Evolutionary conservation across 371 early-diverging fungal species (phyloP).

Genomic region (Mortierella sp.): DNA sequence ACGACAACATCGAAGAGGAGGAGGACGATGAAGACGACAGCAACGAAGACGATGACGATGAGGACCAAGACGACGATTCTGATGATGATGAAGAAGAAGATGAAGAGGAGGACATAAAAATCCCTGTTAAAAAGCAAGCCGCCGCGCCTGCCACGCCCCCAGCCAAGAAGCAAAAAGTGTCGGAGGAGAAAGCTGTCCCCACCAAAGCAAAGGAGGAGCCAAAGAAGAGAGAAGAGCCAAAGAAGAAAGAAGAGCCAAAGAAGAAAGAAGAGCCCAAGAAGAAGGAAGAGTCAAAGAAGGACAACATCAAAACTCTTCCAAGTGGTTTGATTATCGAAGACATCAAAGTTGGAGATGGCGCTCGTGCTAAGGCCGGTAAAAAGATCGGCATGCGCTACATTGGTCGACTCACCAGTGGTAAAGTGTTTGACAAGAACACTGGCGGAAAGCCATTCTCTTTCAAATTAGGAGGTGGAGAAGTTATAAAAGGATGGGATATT

Average conservation of each 20-base stretch:
- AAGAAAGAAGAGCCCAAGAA: slow-evolving; percentile 28
- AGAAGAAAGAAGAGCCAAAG: slow-evolving; percentile 27
- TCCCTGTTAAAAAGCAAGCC: slow-evolving; percentile 40
- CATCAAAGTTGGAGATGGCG: slow-evolving; percentile 78
- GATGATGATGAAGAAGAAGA: slow-evolving; percentile 53
- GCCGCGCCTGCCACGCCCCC: slow-evolving; percentile 45
- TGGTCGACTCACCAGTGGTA: slow-evolving; percentile 91
- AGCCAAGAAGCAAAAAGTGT: slow-evolving; percentile 43
- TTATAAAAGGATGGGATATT: slow-evolving; percentile 96
- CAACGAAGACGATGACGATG: slow-evolving; percentile 12
- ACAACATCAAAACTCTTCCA: slow-evolving; percentile 62
- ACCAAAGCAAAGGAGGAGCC: slow-evolving; percentile 27
- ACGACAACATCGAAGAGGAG: slow-evolving; percentile 12
- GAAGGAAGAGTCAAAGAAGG: slow-evolving; percentile 38
- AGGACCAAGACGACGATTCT: slow-evolving; percentile 17
- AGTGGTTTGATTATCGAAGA: slow-evolving; percentile 88
- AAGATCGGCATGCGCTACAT: slow-evolving; percentile 89
- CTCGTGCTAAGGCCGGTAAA: slow-evolving; percentile 80
- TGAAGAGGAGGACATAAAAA: slow-evolving; percentile 48
- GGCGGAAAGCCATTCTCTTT: slow-evolving; percentile 93
- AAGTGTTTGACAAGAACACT: slow-evolving; percentile 94
- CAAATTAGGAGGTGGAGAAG: slow-evolving; percentile 90
- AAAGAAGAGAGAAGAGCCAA: no score
- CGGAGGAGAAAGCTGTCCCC: slow-evolving; percentile 22
- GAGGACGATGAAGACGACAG: slow-evolving; percentile 19